Evolutionary conservation across 176 grass and related monocot genomes (phyloP), one percentile per base, ranked within the genome.

Genomic region (Oryza meyeriana): DNA sequence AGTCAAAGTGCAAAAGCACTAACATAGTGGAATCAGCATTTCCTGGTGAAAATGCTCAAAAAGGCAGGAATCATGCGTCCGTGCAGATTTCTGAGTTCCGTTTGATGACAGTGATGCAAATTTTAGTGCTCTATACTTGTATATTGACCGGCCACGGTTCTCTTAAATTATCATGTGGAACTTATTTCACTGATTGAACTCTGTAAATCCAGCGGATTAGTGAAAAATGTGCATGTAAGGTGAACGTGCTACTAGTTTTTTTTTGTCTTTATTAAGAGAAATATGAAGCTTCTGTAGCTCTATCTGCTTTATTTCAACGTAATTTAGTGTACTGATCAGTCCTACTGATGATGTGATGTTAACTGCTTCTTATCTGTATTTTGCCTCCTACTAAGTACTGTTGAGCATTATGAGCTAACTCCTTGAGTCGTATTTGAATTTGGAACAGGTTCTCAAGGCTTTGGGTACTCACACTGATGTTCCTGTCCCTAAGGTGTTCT

Each of bases 401-500:
- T 17, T 2, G 42, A n/a, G 1, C 35, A 34, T 36, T 79, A 10
- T 30, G 63, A 45, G 45, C 58, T 85, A 62, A 77, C 22, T 58
- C 64, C 8, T 36, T 57, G 55, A 22, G 5, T 8, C 26, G 2
- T 79, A 20, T 69, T 65, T 82, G 1, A 12, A 39, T 30, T 12
- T 71, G 1, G 55, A 80, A 58, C 96, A 99, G 93, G 90, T 95
- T 87, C 89, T 95, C n/a, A 88, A 95, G 77, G 96, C 87, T 69
- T 67, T 99, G 66, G 87, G 86, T 61, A 75, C 64, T 40, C 62
- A 88, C 68, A 90, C 93, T 16, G 85, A 93, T 84, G 93, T 95
- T 80, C 90, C 96, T n/a, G 93, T 99, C 29, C 96, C 96, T 10
- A 95, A 90, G 86, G 96, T 93, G 25, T 99, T 87, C 55, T 99